These are phyloP conservation scores for Kuraishia cidri DNA, from an alignment of 805 yeast species.

Conservation along the genomic window DNA sequence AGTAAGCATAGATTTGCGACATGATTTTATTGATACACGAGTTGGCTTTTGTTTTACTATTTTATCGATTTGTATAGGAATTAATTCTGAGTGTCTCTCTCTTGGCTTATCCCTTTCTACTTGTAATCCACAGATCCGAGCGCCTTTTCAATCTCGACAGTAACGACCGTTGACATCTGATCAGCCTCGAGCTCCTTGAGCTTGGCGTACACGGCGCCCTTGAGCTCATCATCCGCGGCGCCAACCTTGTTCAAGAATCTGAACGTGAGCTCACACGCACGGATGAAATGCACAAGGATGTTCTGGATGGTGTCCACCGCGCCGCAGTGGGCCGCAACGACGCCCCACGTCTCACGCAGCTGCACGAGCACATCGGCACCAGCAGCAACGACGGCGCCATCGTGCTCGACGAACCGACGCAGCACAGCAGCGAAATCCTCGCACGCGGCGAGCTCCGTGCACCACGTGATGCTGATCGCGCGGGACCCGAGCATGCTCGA, in stretches of 20 bases:
- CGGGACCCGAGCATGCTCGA: constrained; percentile 16
- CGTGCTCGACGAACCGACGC: too few species aligned
- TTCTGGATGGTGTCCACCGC: constrained; percentile 1
- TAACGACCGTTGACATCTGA: neutral
- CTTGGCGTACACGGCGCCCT: neutral
- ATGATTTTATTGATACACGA: constrained; percentile 25
- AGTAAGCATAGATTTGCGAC: too few species aligned
- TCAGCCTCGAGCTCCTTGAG: constrained; percentile 9
- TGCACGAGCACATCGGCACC: neutral
- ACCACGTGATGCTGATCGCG: constrained; percentile 41
- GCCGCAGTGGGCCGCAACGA: constrained; percentile 7
- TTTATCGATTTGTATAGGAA: too few species aligned
- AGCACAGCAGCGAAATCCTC: too few species aligned
- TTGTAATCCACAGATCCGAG: too few species aligned
- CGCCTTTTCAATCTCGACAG: neutral
- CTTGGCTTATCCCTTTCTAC: too few species aligned
- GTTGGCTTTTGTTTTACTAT: too few species aligned
- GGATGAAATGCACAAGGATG: neutral
- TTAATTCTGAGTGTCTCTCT: too few species aligned
- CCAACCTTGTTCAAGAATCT: neutral
- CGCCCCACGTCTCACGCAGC: constrained; percentile 8
- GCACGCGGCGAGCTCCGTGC: constrained; percentile 38
- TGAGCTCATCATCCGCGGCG: neutral
- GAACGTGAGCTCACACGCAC: neutral
- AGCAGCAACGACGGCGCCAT: neutral